phyloP scores from a whole-genome alignment of 306 rosid species.

The Prunus salicina region DNA sequence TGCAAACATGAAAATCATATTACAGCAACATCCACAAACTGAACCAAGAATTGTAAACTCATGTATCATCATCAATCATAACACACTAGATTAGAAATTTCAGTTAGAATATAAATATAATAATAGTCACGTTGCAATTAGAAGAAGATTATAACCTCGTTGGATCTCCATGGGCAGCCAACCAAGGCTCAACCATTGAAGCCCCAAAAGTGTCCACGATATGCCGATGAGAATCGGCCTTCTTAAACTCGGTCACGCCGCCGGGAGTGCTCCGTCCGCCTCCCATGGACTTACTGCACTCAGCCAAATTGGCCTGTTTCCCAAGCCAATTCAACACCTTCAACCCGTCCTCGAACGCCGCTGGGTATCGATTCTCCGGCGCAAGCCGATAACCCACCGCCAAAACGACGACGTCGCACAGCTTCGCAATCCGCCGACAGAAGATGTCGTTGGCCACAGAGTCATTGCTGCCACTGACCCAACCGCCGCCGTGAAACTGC shows the following conservation, averaged over 20 bases:
- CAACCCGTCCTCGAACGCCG: constrained; percentile 86
- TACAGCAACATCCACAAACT: neutral
- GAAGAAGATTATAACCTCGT: constrained; percentile 56
- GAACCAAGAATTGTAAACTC: neutral
- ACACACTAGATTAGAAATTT: neutral
- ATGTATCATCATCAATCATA: neutral
- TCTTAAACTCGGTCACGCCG: constrained; percentile 48
- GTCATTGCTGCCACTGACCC: constrained; percentile 94
- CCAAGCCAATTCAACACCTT: constrained; percentile 94
- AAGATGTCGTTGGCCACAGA: constrained; percentile 75
- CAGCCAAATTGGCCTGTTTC: constrained; percentile 90
- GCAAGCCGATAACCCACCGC: constrained; percentile 87
- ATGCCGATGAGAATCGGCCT: constrained; percentile 48
- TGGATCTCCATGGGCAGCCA: constrained; percentile 89
- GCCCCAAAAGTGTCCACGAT: constrained; percentile 86
- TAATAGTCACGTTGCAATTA: neutral
- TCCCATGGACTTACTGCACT: constrained; percentile 73
- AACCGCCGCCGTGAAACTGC: constrained; percentile 98
- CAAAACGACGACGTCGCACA: constrained; percentile 70
- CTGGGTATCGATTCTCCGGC: constrained; percentile 84
- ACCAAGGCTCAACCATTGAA: constrained; percentile 89
- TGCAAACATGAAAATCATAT: neutral
- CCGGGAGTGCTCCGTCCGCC: constrained; percentile 25
- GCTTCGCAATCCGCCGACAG: constrained; percentile 74
- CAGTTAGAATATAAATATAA: neutral